These are phyloP conservation scores for Sclerotinia sclerotiorum DNA, from an alignment of 2,329 filamentous ascomycete species.

Conservation along the genomic window DNA sequence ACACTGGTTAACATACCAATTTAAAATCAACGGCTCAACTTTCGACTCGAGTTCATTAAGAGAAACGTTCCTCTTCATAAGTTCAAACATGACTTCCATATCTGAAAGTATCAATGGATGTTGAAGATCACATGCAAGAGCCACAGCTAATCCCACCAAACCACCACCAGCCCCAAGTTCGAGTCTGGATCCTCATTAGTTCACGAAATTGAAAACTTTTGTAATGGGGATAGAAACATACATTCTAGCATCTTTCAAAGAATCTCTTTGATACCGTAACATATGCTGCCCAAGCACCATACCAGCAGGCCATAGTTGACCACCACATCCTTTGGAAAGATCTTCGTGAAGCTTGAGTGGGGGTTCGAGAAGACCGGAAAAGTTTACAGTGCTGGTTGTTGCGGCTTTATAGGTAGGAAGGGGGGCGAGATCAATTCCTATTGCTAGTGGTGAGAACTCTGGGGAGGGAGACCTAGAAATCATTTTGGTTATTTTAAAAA, in stretches of 20 bases:
- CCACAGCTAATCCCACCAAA: conserved; percentile 70
- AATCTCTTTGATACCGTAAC: conserved; percentile 67
- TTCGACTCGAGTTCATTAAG: conserved; percentile 68
- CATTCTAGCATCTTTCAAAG: conserved; percentile 69
- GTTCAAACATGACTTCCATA: conserved; percentile 76
- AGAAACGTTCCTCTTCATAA: conserved; percentile 86
- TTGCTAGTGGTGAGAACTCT: conserved; percentile 40
- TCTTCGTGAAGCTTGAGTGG: conserved; percentile 82
- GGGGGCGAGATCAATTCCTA: conserved; percentile 59
- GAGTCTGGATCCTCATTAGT: conserved; percentile 56
- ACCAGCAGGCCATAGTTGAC: conserved; percentile 91
- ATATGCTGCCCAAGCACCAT: conserved; percentile 86
- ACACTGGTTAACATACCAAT: conserved; percentile 62
- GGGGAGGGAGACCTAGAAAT: conserved; percentile 36
- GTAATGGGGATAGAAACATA: conserved; percentile 42
- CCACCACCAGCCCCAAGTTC: conserved; percentile 92
- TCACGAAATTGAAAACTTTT: background rate
- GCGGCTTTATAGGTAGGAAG: conserved; percentile 58
- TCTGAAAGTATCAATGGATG: conserved; percentile 77
- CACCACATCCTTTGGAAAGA: conserved; percentile 82
- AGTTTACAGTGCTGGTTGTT: conserved; percentile 55
- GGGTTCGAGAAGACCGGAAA: conserved; percentile 70
- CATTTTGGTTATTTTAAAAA: conserved; percentile 29
- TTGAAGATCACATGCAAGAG: conserved; percentile 55
- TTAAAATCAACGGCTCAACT: conserved; percentile 69